Percentiles rank a stretch among this genome's conserved stretches.
phyloP scores from a whole-genome alignment of 2,329 filamentous ascomycete species.

The Talaromyces amestolkiae region DNA sequence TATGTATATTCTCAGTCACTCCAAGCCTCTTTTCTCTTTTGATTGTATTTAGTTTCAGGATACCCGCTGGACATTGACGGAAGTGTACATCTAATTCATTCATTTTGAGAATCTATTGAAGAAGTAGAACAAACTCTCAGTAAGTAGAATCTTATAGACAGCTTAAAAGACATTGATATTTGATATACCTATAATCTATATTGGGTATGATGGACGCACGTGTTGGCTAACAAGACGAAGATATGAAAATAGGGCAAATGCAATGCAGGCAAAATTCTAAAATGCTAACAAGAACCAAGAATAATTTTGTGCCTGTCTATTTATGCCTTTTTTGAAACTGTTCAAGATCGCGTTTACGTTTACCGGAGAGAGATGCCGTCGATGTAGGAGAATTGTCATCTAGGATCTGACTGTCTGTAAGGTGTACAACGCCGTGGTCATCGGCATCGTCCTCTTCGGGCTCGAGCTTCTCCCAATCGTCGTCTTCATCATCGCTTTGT shows the following conservation, averaged over 20 bases:
- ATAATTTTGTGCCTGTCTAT: background rate
- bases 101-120: background rate
- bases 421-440: constrained; percentile 31
- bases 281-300: background rate
- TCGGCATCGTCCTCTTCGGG: constrained; percentile 35
- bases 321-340: constrained; percentile 11
- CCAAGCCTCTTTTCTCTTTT: background rate
- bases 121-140: background rate
- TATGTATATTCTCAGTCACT: background rate
- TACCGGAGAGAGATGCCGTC: constrained; percentile 14
- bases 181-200: constrained; percentile 1
- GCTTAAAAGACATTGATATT: background rate
- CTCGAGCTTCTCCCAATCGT: constrained; percentile 46
- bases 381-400: constrained; percentile 20
- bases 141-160: background rate
- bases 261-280: background rate
- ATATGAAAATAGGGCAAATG: background rate
- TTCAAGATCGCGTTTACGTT: constrained; percentile 21
- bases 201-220: constrained; percentile 13
- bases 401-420: constrained; percentile 35
- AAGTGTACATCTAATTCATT: constrained; percentile 6
- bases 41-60: constrained; percentile 12
- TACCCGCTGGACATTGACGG: constrained; percentile 12
- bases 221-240: background rate
- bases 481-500: constrained; percentile 23